Conservation (phyloP, 805 yeast species). For the Barnettozyma pratensis region DNA sequence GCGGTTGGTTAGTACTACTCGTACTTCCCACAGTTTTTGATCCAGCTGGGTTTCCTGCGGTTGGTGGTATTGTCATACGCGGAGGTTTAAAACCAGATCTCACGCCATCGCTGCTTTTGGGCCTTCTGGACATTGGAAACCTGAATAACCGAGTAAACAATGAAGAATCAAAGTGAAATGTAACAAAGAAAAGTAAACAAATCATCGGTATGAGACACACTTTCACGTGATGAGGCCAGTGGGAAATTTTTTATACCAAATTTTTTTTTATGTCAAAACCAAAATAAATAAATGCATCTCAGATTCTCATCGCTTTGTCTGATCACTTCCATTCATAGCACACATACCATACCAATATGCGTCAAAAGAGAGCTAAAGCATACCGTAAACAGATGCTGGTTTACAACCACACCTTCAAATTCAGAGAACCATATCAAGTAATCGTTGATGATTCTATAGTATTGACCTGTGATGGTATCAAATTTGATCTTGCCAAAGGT, state of each 20-base stretch:
- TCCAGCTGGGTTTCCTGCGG: not conserved
- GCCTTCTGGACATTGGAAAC: slow-evolving; percentile 12
- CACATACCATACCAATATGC: slow-evolving; percentile 44
- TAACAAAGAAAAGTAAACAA: not conserved
- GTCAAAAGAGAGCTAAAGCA: slow-evolving; percentile 92
- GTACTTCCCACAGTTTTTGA: not conserved
- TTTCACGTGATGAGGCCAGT: too few relatives aligned
- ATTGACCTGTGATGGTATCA: slow-evolving; percentile 55
- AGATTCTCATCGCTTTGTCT: not conserved
- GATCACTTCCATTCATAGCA: too few relatives aligned
- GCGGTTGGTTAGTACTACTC: not conserved
- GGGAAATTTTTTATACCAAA: too few relatives aligned
- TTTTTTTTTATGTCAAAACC: too few relatives aligned
- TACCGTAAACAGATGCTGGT: slow-evolving; percentile 91
- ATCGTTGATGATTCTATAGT: slow-evolving; percentile 80
- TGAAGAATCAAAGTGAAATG: not conserved
- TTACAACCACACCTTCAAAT: slow-evolving; percentile 79
- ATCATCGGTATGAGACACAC: too few relatives aligned
- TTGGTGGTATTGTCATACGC: slow-evolving; percentile 10
- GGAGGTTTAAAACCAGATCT: slow-evolving; percentile 15
- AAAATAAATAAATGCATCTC: too few relatives aligned
- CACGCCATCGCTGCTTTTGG: slow-evolving; percentile 3
- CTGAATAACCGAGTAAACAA: not conserved
- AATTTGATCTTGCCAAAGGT: slow-evolving; percentile 78
- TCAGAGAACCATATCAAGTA: slow-evolving; percentile 91